A percentile compares a stretch with the other conserved stretches of the same genome.
Conservation (phyloP, 805 yeast genomes). For the Myxozyma neotropica region DNA sequence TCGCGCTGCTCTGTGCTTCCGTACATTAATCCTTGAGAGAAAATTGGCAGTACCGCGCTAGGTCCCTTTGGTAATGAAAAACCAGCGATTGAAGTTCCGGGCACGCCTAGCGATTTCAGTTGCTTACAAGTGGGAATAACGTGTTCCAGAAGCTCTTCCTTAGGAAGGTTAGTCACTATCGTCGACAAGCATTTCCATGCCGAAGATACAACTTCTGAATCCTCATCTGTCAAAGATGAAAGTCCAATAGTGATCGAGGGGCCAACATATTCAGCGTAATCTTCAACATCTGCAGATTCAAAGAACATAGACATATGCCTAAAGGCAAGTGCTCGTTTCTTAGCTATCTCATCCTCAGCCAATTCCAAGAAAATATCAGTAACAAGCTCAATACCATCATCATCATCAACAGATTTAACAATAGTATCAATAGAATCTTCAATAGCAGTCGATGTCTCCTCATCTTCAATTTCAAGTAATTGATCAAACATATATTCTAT, state of each 20-base stretch:
- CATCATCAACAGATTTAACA: constrained; percentile 66
- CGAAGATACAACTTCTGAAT: constrained; percentile 61
- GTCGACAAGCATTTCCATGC: constrained; percentile 67
- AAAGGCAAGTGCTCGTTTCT: constrained; percentile 63
- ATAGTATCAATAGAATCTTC: constrained; percentile 61
- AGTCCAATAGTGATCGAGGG: constrained; percentile 77
- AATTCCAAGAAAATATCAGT: constrained; percentile 77
- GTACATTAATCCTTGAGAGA: constrained; percentile 93
- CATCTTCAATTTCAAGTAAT: constrained; percentile 36
- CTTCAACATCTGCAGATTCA: constrained; percentile 61
- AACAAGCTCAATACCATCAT: constrained; percentile 80
- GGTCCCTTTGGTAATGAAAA: constrained; percentile 78
- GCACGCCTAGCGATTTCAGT: constrained; percentile 63
- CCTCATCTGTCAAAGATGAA: constrained; percentile 69
- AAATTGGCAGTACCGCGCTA: constrained; percentile 82
- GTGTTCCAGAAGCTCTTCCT: constrained; percentile 73
- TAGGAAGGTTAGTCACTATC: constrained; percentile 69
- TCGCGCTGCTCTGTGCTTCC: constrained; percentile 86
- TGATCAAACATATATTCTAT: constrained; percentile 73
- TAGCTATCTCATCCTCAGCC: constrained; percentile 73
- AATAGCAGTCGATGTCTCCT: constrained; percentile 11
- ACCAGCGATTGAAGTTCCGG: constrained; percentile 57
- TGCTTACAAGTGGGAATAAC: constrained; percentile 82
- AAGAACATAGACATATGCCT: constrained; percentile 75
- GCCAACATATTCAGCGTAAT: constrained; percentile 64